These are phyloP conservation scores for Corrigiola litoralis DNA, from an alignment of 179 eudicot species.

Conservation along the genomic window DNA sequence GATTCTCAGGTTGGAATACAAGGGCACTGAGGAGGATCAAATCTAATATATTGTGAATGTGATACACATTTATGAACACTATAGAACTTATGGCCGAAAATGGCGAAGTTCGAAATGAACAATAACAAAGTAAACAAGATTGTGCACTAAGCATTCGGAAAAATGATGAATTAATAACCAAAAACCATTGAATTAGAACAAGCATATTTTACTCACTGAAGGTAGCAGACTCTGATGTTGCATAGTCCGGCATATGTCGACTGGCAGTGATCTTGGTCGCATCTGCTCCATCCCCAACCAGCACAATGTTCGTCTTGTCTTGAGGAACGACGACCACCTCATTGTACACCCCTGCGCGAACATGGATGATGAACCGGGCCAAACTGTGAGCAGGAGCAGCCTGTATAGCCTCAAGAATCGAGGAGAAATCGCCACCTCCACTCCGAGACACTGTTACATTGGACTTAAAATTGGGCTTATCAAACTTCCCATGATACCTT, in stretches of 20 bases:
- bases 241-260: slow-evolving; percentile 17
- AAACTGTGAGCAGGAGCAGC: slow-evolving; percentile 21
- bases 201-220: slow-evolving; percentile 13
- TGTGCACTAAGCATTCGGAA: background rate
- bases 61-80: too few species aligned
- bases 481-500: slow-evolving; percentile 1
- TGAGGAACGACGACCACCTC: slow-evolving; percentile 25
- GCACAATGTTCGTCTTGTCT: slow-evolving; percentile 22
- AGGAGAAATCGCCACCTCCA: slow-evolving; percentile 17
- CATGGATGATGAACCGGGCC: slow-evolving; percentile 14
- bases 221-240: slow-evolving; percentile 29
- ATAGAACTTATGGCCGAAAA: too few species aligned
- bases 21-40: too few species aligned
- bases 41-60: too few species aligned
- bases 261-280: slow-evolving; percentile 22
- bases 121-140: too few species aligned
- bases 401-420: slow-evolving; percentile 20
- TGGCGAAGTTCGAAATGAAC: too few species aligned
- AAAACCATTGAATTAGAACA: background rate
- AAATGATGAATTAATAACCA: background rate
- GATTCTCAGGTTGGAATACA: too few species aligned
- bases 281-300: slow-evolving; percentile 30
- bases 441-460: slow-evolving; percentile 18
- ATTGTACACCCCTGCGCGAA: slow-evolving; percentile 17
- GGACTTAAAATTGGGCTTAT: background rate